Base-by-base conservation (phyloP, 768 basidiomycete genomes). In the Macrolepiota albuminosa region DNA sequence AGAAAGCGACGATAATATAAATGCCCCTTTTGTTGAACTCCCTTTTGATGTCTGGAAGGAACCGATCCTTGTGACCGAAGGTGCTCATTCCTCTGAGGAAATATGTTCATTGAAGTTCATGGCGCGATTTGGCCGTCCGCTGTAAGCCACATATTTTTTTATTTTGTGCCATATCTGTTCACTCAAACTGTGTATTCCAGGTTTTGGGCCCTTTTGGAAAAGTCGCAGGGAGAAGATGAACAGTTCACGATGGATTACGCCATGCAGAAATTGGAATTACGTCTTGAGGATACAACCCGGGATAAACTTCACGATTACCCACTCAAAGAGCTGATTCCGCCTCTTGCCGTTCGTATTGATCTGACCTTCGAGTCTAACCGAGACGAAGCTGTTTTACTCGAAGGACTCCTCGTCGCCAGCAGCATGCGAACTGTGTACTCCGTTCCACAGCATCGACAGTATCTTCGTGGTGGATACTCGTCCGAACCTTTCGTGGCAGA, bases 1-100 rank as follows among this genome's bases (percentile, higher is more conserved):
- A 21, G 50, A 21, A 21, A 51, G 21, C 1, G 50, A 51, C 14
- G 40, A 47, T 10, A 18, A 33, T 26, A 4, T 51, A n/a, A 14
- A 54, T 3, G 21, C 50, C 6, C 60, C 59, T 13, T 60, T 55
- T 31, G 59, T 60, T 2, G 54, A 60, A 16, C 54, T 60, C 33
- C 59, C 59, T 56, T 60, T 56, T 14, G 59, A 60, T 8, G 16
- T 4, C 7, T 51, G 39, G 50, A 52, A 39, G 8, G 4, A 33
- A 8, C 1, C 3, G 24, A 39, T 3, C 0, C 5, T 39, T n/a
- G 51, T 52, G 6, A 16, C 4, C 1, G 51, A 52, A 52, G 51
- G 51, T 13, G 16, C 13, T 0, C 51, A 52, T 36, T 37, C 51
- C 7, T 1, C 31, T 1, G 6, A 36, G 2, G 21, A 52, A 9